Percentiles rank a stretch among this genome's conserved stretches.
These are phyloP conservation scores for Parathielavia appendiculata DNA, from an alignment of 495 filamentous ascomycete species.

Conservation along the genomic window DNA sequence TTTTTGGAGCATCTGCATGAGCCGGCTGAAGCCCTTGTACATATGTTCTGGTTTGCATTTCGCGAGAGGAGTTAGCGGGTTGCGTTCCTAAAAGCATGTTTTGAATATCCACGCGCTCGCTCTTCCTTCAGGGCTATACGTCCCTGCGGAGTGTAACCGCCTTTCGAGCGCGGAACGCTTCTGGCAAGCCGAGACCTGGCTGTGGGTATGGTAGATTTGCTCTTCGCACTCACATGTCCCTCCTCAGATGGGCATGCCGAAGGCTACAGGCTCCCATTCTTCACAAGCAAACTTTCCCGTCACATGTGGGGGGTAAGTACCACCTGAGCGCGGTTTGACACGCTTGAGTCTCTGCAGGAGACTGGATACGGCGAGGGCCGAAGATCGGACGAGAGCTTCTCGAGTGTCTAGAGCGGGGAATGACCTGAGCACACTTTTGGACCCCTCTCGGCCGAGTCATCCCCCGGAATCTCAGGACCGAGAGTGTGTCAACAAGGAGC, in stretches of 20 bases:
- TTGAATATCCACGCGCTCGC: background rate
- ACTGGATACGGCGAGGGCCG: slow-evolving; percentile 7
- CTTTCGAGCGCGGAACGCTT: background rate
- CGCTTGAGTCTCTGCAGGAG: background rate
- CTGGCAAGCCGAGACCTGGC: background rate
- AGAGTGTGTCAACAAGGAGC: background rate
- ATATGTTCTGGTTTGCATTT: background rate
- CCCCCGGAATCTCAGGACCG: background rate
- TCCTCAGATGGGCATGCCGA: background rate
- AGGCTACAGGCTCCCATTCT: background rate
- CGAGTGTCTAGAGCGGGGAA: background rate
- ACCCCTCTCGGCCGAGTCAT: slow-evolving; percentile 6
- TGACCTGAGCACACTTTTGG: background rate
- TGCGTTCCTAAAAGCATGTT: background rate
- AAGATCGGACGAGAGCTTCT: slow-evolving; percentile 8
- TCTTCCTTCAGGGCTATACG: background rate
- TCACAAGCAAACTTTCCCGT: slow-evolving; percentile 2
- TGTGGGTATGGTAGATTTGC: background rate
- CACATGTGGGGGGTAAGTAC: background rate
- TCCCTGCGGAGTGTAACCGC: background rate
- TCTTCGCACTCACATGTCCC: background rate
- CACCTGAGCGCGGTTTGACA: background rate
- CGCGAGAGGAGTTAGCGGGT: background rate
- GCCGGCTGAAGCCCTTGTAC: background rate
- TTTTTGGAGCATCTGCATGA: slow-evolving; percentile 50